Evolutionary conservation across 495 filamentous ascomycete species (phyloP).

Genomic region (Rostrohypoxylon terebratum): DNA sequence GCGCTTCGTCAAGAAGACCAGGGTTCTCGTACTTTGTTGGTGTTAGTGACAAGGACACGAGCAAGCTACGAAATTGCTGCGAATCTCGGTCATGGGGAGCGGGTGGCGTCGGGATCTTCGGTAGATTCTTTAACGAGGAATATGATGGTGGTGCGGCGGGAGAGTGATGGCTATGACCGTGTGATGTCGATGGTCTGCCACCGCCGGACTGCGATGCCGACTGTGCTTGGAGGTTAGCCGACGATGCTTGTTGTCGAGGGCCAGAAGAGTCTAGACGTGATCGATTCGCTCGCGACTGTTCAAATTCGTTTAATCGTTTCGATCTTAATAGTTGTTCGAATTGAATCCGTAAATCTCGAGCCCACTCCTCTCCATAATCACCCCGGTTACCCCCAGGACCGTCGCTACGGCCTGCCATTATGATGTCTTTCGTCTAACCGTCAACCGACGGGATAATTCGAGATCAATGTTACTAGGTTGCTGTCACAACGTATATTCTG

Average conservation of each 20-base stretch:
- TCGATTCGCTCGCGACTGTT: conserved; percentile 64
- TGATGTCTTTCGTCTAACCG: conserved; percentile 19
- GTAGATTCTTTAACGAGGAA: conserved; percentile 76
- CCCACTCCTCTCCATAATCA: conserved; percentile 65
- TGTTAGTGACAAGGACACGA: conserved; percentile 82
- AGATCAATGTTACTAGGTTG: not conserved
- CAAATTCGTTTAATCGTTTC: conserved; percentile 81
- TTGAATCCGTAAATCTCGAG: conserved; percentile 63
- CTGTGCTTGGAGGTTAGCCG: conserved; percentile 55
- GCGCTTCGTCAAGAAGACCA: conserved; percentile 91
- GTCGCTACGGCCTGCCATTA: conserved; percentile 44
- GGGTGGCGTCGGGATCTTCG: conserved; percentile 83
- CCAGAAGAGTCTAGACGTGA: conserved; percentile 36
- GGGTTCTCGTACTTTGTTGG: conserved; percentile 97
- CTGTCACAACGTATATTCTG: conserved; percentile 13
- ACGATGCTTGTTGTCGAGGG: conserved; percentile 57
- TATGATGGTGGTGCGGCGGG: conserved; percentile 68
- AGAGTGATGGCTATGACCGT: conserved; percentile 39
- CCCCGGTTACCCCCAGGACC: conserved; percentile 42
- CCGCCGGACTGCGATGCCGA: conserved; percentile 50
- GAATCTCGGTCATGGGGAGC: conserved; percentile 72
- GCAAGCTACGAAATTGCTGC: conserved; percentile 83
- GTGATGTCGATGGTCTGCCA: conserved; percentile 56
- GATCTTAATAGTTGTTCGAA: conserved; percentile 84
- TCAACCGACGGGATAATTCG: conserved; percentile 2